Base-by-base conservation (phyloP, 2,329 filamentous ascomycete species). In the Bipolaris sorokiniana region DNA sequence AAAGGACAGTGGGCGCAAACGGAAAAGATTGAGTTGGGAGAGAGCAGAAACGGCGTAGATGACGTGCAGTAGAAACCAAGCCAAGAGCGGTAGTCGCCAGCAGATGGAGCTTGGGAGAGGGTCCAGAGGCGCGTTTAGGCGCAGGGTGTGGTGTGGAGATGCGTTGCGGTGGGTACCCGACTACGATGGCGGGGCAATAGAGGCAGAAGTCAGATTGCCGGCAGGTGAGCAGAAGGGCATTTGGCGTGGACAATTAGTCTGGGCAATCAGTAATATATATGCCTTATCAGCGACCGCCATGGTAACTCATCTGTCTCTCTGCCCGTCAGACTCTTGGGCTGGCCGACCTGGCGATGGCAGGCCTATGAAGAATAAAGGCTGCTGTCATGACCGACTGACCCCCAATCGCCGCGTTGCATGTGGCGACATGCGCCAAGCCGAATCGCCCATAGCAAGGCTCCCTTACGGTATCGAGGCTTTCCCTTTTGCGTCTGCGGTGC, bases 341-440 rank as follows among this genome's bases (percentile, higher is more conserved):
- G 36, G 46, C 57, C 40, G 55, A 54, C 40, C 51, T 55, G 52
- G 44, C 22, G 36, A 20, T 51, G 51, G 53, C 49, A 56, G 58
- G 60, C 51, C 48, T 59, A 59, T 60, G 56, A 65, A 68, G 63
- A 69, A 65, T 63, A 64, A 68, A 62, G 28, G 62, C 55, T 41
- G 61, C 54, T 56, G 63, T 67, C 57, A 64, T 64, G 64, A 60
- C 57, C 22, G 23, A 52, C 33, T n/a, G 48, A 45, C 56, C 62
- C 63, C 64, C 62, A 62, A 64, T 69, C 57, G 61, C 62, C 47
- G 58, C 48, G 62, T 55, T 62, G 65, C 56, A 64, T 51, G 66
- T 70, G 69, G 70, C 67, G 65, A 62, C 34, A 55, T 56, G 40
- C 59, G 65, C 66, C 66, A 57, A 57, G 50, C 36, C 50, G 38